A percentile compares a stretch with the other conserved stretches of the same genome.
Conservation (phyloP, 2,329 filamentous ascomycete species). For the Nemania sp. region DNA sequence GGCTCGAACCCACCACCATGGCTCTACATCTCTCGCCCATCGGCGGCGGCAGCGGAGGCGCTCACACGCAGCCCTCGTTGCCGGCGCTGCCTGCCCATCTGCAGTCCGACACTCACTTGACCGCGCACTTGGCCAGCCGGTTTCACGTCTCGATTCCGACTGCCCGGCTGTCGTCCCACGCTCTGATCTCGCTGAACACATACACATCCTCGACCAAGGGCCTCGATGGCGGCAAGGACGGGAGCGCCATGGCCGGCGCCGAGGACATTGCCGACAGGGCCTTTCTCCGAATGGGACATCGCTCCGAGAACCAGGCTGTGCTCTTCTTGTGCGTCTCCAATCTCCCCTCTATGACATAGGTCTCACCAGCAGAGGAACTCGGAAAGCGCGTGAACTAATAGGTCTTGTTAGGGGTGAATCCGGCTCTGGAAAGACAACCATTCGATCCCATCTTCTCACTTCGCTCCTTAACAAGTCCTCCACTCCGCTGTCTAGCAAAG, state of each 20-base stretch:
- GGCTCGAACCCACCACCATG: conserved; percentile 53
- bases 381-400: too few relatives aligned
- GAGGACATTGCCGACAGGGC: conserved; percentile 89
- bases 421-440: conserved; percentile 92
- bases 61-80: conserved; percentile 82
- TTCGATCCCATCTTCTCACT: conserved; percentile 85
- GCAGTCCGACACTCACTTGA: conserved; percentile 77
- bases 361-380: too few relatives aligned
- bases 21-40: conserved; percentile 60
- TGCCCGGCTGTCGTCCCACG: conserved; percentile 86
- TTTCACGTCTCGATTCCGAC: conserved; percentile 92
- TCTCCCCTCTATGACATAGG: not conserved
- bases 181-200: conserved; percentile 89
- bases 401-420: conserved; percentile 76
- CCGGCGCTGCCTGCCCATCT: conserved; percentile 84
- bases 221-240: conserved; percentile 86
- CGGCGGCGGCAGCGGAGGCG: conserved; percentile 55
- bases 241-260: conserved; percentile 87
- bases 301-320: conserved; percentile 90
- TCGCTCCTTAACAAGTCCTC: conserved; percentile 86
- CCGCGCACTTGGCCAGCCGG: conserved; percentile 80
- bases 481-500: conserved; percentile 88
- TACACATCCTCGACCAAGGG: conserved; percentile 89
- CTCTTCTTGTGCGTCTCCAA: conserved; percentile 84
- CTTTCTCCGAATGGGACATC: conserved; percentile 80